Percentiles rank a stretch among this genome's conserved stretches.
These are phyloP conservation scores for Cylindrotheca closterium DNA, from an alignment of 108 stramenopile species.

Conservation along the genomic window DNA sequence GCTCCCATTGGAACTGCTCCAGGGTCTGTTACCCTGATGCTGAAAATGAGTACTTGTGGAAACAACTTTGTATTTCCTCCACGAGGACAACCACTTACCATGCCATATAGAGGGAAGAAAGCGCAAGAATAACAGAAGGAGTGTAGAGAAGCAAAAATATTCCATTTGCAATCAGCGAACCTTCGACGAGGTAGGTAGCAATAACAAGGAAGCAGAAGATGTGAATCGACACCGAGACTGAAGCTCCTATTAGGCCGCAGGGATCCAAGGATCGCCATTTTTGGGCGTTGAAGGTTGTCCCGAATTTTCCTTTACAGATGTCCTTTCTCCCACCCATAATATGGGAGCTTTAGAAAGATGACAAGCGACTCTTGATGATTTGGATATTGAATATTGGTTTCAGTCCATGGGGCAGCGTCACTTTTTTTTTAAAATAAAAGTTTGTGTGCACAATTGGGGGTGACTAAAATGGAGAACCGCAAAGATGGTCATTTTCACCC, in stretches of 20 bases:
- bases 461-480: too few relatives aligned
- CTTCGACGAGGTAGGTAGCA: conserved; percentile 36
- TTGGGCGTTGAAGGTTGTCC: conserved; percentile 52
- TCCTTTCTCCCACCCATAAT: conserved; percentile 20
- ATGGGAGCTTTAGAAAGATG: neutral
- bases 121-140: conserved; percentile 47
- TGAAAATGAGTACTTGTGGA: conserved; percentile 1
- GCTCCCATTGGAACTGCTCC: conserved; percentile 86
- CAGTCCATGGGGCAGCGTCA: too few relatives aligned
- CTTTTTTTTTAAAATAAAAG: neutral
- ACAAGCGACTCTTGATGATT: too few relatives aligned
- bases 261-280: conserved; percentile 69
- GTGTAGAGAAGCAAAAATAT: conserved; percentile 48
- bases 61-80: neutral
- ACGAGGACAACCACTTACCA: conserved; percentile 17
- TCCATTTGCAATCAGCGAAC: conserved; percentile 34
- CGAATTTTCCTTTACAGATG: conserved; percentile 14
- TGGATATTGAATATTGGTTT: too few relatives aligned
- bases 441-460: too few relatives aligned
- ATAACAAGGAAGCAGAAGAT: conserved; percentile 57
- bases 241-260: conserved; percentile 63
- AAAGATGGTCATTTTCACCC: too few relatives aligned
- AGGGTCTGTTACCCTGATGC: conserved; percentile 51
- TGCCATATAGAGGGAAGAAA: conserved; percentile 64
- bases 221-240: conserved; percentile 52